A percentile compares a stretch with the other conserved stretches of the same genome.
Conservation (phyloP, 2,329 filamentous ascomycete genomes). For the Trichoderma sp. region DNA sequence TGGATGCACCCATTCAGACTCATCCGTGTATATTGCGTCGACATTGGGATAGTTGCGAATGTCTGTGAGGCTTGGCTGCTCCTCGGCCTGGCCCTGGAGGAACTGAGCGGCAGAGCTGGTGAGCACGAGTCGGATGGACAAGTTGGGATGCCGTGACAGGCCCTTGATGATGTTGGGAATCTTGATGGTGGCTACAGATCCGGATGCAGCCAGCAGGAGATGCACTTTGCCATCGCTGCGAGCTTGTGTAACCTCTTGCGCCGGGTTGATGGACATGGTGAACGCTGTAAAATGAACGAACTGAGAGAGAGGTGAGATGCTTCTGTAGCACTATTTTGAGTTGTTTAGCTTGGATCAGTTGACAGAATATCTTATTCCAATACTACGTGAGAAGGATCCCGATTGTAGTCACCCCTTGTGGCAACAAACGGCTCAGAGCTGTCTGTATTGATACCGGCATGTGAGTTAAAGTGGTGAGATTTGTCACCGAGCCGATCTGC, state of each 20-base stretch:
- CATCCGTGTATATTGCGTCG: constrained; percentile 76
- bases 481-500: constrained; percentile 9
- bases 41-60: constrained; percentile 65
- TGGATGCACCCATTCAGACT: constrained; percentile 76
- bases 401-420: neutral
- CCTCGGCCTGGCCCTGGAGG: constrained; percentile 68
- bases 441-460: neutral
- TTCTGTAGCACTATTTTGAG: neutral
- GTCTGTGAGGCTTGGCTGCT: constrained; percentile 68
- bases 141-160: constrained; percentile 48
- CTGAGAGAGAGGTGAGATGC: neutral
- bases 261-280: constrained; percentile 24
- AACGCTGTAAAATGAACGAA: neutral
- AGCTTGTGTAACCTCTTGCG: constrained; percentile 33
- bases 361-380: neutral
- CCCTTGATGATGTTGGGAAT: constrained; percentile 62
- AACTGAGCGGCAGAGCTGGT: constrained; percentile 73
- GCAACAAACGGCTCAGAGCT: neutral
- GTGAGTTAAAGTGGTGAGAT: neutral
- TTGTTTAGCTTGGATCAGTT: neutral
- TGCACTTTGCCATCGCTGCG: constrained; percentile 41
- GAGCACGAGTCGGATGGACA: constrained; percentile 84
- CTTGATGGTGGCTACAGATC: constrained; percentile 85
- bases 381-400: neutral
- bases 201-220: constrained; percentile 42